phyloP scores from a whole-genome alignment of 352 stramenopile species.

The Globisporangium paddicum region DNA sequence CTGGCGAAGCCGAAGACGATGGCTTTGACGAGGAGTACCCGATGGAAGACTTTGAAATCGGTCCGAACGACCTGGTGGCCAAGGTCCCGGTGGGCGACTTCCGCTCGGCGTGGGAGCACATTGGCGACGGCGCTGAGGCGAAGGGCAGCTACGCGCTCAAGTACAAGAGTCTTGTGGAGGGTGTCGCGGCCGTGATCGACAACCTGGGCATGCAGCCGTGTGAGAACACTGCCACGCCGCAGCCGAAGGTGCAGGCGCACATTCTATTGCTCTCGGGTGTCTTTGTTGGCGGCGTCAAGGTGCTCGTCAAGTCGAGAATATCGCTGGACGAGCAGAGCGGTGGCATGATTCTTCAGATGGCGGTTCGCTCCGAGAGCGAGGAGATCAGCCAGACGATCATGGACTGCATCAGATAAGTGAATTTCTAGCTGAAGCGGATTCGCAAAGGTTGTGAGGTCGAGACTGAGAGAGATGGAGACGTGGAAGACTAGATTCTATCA shows the following conservation, averaged over 20 bases:
- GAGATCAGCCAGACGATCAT: constrained; percentile 95
- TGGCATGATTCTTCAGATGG: constrained; percentile 95
- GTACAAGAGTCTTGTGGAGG: constrained; percentile 96
- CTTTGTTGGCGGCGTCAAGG: constrained; percentile 94
- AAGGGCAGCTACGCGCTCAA: constrained; percentile 96
- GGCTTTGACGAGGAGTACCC: constrained; percentile 98
- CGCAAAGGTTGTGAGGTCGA: not conserved
- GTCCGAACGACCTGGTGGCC: constrained; percentile 96
- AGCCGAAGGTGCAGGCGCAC: constrained; percentile 92
- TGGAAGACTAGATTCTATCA: constrained; percentile 19
- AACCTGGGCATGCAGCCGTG: constrained; percentile 98
- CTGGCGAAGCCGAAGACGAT: constrained; percentile 85
- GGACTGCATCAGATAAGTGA: constrained; percentile 93
- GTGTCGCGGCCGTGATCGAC: constrained; percentile 93
- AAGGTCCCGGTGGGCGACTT: constrained; percentile 97
- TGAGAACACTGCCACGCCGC: constrained; percentile 90
- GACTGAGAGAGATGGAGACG: constrained; percentile 6
- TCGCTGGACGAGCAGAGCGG: constrained; percentile 85
- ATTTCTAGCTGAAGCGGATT: not conserved
- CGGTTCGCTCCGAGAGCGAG: constrained; percentile 92
- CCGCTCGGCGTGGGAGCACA: constrained; percentile 93
- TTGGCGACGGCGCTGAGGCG: constrained; percentile 93
- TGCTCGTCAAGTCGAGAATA: constrained; percentile 96
- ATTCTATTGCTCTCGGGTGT: constrained; percentile 96
- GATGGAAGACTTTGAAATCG: constrained; percentile 96